These are phyloP conservation scores for Penicillium sclerotigenum DNA, from an alignment of 2,329 filamentous ascomycete species.

Conservation along the genomic window DNA sequence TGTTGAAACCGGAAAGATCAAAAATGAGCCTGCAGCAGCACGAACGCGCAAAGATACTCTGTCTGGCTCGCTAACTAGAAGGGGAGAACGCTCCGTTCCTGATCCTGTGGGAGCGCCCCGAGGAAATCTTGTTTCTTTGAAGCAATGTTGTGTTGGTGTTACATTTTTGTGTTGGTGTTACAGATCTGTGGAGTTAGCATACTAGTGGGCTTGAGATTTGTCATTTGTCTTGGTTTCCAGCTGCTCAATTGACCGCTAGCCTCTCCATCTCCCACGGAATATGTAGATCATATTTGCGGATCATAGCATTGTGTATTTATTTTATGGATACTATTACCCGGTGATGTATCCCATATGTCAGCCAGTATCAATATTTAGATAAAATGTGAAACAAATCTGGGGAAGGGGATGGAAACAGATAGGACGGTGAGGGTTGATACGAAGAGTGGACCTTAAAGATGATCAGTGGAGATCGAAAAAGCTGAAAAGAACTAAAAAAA, in stretches of 20 bases:
- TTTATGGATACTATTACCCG: background rate
- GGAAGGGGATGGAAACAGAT: conserved; percentile 10
- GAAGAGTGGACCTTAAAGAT: background rate
- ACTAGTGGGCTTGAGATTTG: background rate
- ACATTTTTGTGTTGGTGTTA: background rate
- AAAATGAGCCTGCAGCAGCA: conserved; percentile 17
- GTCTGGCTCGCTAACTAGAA: conserved; percentile 1
- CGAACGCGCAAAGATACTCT: conserved; percentile 22
- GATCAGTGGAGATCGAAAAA: background rate
- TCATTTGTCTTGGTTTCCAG: background rate
- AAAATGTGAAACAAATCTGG: conserved; percentile 7
- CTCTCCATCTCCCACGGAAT: conserved; percentile 8
- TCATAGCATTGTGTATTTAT: background rate
- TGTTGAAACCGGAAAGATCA: conserved; percentile 20
- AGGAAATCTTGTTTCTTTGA: background rate
- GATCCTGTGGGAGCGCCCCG: background rate
- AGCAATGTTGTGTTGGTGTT: background rate
- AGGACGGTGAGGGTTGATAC: background rate
- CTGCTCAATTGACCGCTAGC: conserved; percentile 5
- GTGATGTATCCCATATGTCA: background rate
- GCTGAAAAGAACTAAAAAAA: background rate
- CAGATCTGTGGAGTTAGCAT: background rate
- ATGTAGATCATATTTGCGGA: conserved; percentile 7
- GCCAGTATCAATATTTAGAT: background rate
- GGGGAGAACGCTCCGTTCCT: background rate